Percentiles rank a stretch among this genome's conserved stretches.
These are phyloP conservation scores for Boletus subparvulus DNA, from an alignment of 768 basidiomycete genomes.

Conservation along the genomic window DNA sequence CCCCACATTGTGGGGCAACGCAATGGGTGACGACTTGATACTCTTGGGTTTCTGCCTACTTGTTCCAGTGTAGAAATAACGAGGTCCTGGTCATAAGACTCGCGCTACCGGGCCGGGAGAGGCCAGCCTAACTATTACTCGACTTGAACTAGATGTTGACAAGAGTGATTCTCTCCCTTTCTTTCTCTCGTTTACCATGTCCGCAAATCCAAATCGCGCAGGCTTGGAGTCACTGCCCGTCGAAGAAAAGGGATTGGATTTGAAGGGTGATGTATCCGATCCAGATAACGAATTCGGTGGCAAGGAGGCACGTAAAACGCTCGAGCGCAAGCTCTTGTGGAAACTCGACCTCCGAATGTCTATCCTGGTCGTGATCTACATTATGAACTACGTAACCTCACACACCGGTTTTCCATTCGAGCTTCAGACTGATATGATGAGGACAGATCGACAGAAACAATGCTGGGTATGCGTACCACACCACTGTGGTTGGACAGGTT, in stretches of 20 bases:
- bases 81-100: no score
- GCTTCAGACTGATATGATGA: not conserved
- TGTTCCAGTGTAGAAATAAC: not conserved
- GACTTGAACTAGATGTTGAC: not conserved
- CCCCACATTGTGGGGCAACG: no score
- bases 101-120: not conserved
- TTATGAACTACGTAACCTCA: slow-evolving; percentile 35
- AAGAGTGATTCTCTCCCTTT: not conserved
- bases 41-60: not conserved
- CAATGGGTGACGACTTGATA: not conserved
- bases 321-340: slow-evolving; percentile 53
- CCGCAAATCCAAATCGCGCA: not conserved
- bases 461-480: slow-evolving; percentile 45
- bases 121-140: not conserved
- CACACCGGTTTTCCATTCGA: not conserved
- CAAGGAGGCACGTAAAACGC: slow-evolving; percentile 40
- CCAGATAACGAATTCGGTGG: slow-evolving; percentile 50
- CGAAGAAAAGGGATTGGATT: not conserved
- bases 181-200: slow-evolving; percentile 11
- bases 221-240: slow-evolving; percentile 1
- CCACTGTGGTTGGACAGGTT: no score
- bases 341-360: slow-evolving; percentile 60
- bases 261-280: slow-evolving; percentile 4
- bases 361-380: slow-evolving; percentile 44
- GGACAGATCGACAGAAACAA: slow-evolving; percentile 68